Evolutionary conservation across 2,329 filamentous ascomycete species (phyloP), one percentile per base, ranked within the genome.

Genomic region (Sporothrix sp.): DNA sequence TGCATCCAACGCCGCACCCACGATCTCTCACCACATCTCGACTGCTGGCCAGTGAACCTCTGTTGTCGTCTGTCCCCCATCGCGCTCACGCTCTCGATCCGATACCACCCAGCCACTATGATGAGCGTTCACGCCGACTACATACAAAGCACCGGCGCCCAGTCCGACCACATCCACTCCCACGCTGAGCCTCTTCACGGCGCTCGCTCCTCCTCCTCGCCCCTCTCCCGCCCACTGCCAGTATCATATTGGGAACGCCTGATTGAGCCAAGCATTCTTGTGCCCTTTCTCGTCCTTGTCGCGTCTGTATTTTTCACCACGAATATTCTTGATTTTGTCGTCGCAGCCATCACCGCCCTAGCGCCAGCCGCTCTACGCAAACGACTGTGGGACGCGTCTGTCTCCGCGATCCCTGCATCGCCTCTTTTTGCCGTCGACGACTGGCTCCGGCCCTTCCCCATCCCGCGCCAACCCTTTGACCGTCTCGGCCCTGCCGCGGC

Each of bases 341-440:
- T 37, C 16, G 27, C 46, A 3, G 56, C 61, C 52, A 13, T 39
- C 5, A 33, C 30, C 16, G 4, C 51, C 4, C 58, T 45, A 49
- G 66, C 56, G 59, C 73, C 59, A 61, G 69, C 52, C 68, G 73
- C 57, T 62, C 11, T 81, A 48, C 38, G 32, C 16, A 21, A 28
- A 1, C 44, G 27, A 2, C 60, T 80, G 33, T 86, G 83, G 82
- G 76, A 84, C 65, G 63, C 64, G 23, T 54, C 84, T 27, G 74
- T 87, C 50, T 71, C 71, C 56, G 45, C 76, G 28, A 72, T 74
- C 13, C 84, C 84, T 1, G 69, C 73, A 14, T 66, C 68, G 23
- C 59, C 85, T 1, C 64, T 87, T 32, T 75, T 79, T 65, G 67
- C 73, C 48, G 55, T 82, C 57, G 76, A 82, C 61, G 60, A 65